A percentile compares a stretch with the other conserved stretches of the same genome.
Evolutionary conservation across 2,329 filamentous ascomycete species (phyloP).

Genomic region (Hypoxylon sp.): DNA sequence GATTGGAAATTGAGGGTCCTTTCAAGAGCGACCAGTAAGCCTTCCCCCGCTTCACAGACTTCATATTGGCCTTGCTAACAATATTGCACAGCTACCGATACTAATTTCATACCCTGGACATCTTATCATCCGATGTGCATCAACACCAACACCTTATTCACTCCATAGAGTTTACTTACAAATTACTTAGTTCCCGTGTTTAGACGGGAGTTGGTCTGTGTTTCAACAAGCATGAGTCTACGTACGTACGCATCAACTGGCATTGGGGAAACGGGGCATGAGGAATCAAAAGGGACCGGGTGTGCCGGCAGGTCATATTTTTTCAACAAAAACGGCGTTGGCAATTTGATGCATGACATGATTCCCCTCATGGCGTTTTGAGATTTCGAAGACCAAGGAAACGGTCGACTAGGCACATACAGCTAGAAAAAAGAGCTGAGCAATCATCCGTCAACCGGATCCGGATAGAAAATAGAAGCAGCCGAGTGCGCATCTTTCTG

Average conservation of each 20-base stretch:
- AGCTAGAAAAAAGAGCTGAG: conserved; percentile 47
- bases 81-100: conserved; percentile 71
- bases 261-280: conserved; percentile 49
- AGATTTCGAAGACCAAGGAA: conserved; percentile 46
- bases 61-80: conserved; percentile 50
- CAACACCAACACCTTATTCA: conserved; percentile 35
- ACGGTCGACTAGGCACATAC: conserved; percentile 46
- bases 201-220: conserved; percentile 37
- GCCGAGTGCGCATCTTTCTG: conserved; percentile 36
- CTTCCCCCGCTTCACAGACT: conserved; percentile 3
- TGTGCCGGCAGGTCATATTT: conserved; percentile 55
- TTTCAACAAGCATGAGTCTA: conserved; percentile 56
- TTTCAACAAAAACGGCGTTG: conserved; percentile 58
- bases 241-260: conserved; percentile 53
- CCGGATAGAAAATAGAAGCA: conserved; percentile 48
- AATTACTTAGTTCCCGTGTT: conserved; percentile 24
- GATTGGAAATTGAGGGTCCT: conserved; percentile 86
- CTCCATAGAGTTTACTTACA: conserved; percentile 23
- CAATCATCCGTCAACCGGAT: conserved; percentile 54
- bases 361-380: conserved; percentile 58
- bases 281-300: conserved; percentile 52
- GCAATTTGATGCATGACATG: conserved; percentile 58
- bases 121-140: conserved; percentile 42
- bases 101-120: conserved; percentile 63
- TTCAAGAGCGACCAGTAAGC: conserved; percentile 95